phyloP scores from a whole-genome alignment of 306 rosid species.

The Adenanthera pavonina region DNA sequence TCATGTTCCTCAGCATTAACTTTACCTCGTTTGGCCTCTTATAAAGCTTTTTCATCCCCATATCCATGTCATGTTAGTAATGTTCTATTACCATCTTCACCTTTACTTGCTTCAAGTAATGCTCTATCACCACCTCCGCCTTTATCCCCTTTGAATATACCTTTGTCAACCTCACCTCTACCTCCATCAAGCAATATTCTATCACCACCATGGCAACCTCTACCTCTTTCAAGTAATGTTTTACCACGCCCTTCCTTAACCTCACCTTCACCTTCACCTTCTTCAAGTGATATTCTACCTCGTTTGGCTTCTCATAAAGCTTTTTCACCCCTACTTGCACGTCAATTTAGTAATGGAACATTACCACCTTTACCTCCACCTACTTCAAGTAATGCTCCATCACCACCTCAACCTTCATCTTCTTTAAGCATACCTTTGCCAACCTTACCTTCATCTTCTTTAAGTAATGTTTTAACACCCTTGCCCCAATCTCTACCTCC shows the following conservation, averaged over 20 bases:
- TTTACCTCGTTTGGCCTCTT: conserved; percentile 34
- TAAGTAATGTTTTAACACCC: not conserved
- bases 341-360: too few species aligned
- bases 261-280: not conserved
- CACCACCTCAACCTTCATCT: conserved; percentile 18
- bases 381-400: conserved; percentile 3
- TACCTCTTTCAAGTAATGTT: not conserved
- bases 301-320: too few species aligned
- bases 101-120: conserved; percentile 26
- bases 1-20: conserved; percentile 37
- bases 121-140: conserved; percentile 37
- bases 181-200: conserved; percentile 33
- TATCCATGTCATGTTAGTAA: conserved; percentile 17
- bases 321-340: too few species aligned
- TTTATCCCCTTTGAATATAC: not conserved
- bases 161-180: conserved; percentile 36
- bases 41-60: conserved; percentile 30
- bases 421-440: not conserved
- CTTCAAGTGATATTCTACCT: not conserved
- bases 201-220: not conserved
- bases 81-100: not conserved
- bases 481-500: not conserved
- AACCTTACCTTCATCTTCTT: not conserved
- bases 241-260: too few species aligned
- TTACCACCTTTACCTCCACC: not conserved